Evolutionary conservation across 768 basidiomycete species (phyloP).

Genomic region (Amylocystis lapponica): DNA sequence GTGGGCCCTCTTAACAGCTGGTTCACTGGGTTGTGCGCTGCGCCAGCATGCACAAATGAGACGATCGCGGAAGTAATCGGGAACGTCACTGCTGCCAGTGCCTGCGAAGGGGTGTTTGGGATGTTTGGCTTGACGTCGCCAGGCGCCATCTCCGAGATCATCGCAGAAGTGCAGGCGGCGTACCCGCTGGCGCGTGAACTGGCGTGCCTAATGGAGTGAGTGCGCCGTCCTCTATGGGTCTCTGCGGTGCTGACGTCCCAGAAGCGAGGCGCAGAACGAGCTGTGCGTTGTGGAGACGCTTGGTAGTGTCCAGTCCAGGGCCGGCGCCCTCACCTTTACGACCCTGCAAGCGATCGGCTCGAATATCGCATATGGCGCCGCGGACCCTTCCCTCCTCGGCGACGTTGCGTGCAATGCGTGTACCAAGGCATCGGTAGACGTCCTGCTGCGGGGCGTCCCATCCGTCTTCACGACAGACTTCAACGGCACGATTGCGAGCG

Average conservation of each 20-base stretch:
- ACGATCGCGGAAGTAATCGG: slow-evolving; percentile 50
- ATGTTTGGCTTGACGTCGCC: slow-evolving; percentile 14
- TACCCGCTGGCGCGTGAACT: slow-evolving; percentile 56
- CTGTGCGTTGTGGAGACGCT: slow-evolving; percentile 58
- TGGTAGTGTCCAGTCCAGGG: slow-evolving; percentile 40
- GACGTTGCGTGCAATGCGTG: slow-evolving; percentile 29
- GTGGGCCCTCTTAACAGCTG: slow-evolving; percentile 49
- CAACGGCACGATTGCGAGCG: slow-evolving; percentile 10
- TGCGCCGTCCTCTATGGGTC: slow-evolving; percentile 15
- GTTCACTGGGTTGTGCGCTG: slow-evolving; percentile 51
- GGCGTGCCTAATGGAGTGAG: slow-evolving; percentile 63
- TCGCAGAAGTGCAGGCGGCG: slow-evolving; percentile 37
- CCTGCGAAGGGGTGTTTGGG: slow-evolving; percentile 33
- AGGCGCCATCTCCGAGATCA: slow-evolving; percentile 13
- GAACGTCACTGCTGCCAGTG: slow-evolving; percentile 49
- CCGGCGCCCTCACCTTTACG: slow-evolving; percentile 19
- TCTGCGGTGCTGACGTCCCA: too few species aligned
- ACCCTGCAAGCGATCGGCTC: slow-evolving; percentile 14
- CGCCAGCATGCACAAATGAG: slow-evolving; percentile 49
- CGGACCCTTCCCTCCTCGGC: slow-evolving; percentile 11
- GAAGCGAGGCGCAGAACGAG: too few species aligned
- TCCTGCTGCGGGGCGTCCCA: slow-evolving; percentile 19
- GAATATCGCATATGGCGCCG: slow-evolving; percentile 6
- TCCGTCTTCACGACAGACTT: slow-evolving; percentile 11
- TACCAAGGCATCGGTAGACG: slow-evolving; percentile 26